These are phyloP conservation scores for Boletales sp. DNA, from an alignment of 768 basidiomycete species.

Conservation along the genomic window DNA sequence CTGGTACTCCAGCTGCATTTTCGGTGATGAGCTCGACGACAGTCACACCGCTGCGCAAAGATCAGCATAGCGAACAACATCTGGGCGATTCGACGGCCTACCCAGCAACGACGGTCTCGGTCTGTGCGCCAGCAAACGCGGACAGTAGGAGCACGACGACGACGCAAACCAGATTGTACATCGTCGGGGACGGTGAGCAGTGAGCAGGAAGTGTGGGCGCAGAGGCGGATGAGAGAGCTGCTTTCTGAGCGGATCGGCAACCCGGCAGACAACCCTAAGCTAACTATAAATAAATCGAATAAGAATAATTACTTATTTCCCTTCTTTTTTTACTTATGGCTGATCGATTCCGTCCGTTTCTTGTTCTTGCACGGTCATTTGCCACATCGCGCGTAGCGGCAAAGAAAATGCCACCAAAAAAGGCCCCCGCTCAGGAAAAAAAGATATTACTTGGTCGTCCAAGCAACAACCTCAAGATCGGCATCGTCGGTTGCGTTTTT, in stretches of 20 bases:
- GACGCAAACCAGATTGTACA: slow-evolving; percentile 13
- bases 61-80: slow-evolving; percentile 10
- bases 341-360: slow-evolving; percentile 28
- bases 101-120: slow-evolving; percentile 44
- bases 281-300: not conserved
- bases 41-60: slow-evolving; percentile 42
- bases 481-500: slow-evolving; percentile 86
- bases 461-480: slow-evolving; percentile 96
- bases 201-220: not conserved
- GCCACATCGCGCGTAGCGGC: slow-evolving; percentile 45
- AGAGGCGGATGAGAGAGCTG: not conserved
- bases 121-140: slow-evolving; percentile 39
- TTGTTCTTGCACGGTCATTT: slow-evolving; percentile 25
- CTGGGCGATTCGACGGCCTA: slow-evolving; percentile 29
- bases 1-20: slow-evolving; percentile 36
- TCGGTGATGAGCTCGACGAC: slow-evolving; percentile 48
- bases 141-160: slow-evolving; percentile 17
- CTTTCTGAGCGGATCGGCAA: slow-evolving; percentile 6
- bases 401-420: slow-evolving; percentile 89
- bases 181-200: slow-evolving; percentile 10
- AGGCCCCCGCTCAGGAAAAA: slow-evolving; percentile 73
- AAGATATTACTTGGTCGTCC: slow-evolving; percentile 87
- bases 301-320: not conserved
- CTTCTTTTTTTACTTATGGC: slow-evolving; percentile 21
- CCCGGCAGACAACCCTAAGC: slow-evolving; percentile 21